Conservation (phyloP, 768 basidiomycete species). For the Kwoniella pini region DNA sequence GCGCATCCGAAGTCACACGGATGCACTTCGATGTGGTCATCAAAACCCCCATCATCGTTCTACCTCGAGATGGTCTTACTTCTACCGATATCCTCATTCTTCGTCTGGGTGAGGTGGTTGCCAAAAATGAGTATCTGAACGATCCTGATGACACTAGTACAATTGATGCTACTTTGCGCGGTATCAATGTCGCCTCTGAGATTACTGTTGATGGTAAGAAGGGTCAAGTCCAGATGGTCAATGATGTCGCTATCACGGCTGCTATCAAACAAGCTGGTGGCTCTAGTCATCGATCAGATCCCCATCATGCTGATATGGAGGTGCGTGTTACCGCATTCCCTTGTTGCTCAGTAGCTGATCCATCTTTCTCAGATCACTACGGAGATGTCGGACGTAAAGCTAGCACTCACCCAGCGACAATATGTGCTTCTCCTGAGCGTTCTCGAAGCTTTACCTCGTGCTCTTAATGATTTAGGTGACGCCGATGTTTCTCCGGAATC, state of each 20-base stretch:
- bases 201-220: constrained; percentile 60
- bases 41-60: constrained; percentile 86
- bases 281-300: constrained; percentile 61
- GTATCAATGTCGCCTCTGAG: constrained; percentile 78
- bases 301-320: constrained; percentile 69
- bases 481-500: constrained; percentile 47
- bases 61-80: constrained; percentile 66
- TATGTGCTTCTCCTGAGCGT: constrained; percentile 43
- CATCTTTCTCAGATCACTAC: constrained; percentile 26
- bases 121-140: constrained; percentile 68
- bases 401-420: constrained; percentile 41
- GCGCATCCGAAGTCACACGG: constrained; percentile 71
- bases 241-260: constrained; percentile 76
- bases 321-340: constrained; percentile 56
- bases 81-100: constrained; percentile 73
- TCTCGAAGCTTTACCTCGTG: constrained; percentile 61
- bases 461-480: constrained; percentile 56
- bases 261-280: constrained; percentile 66
- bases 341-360: constrained; percentile 13
- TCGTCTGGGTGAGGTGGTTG: constrained; percentile 83
- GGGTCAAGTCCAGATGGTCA: constrained; percentile 78
- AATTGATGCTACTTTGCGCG: constrained; percentile 72
- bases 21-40: constrained; percentile 91
- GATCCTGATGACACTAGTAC: constrained; percentile 61
- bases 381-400: constrained; percentile 46